These are phyloP conservation scores for Globisporangium yorkense DNA, from an alignment of 352 stramenopile genomes.

Conservation along the genomic window DNA sequence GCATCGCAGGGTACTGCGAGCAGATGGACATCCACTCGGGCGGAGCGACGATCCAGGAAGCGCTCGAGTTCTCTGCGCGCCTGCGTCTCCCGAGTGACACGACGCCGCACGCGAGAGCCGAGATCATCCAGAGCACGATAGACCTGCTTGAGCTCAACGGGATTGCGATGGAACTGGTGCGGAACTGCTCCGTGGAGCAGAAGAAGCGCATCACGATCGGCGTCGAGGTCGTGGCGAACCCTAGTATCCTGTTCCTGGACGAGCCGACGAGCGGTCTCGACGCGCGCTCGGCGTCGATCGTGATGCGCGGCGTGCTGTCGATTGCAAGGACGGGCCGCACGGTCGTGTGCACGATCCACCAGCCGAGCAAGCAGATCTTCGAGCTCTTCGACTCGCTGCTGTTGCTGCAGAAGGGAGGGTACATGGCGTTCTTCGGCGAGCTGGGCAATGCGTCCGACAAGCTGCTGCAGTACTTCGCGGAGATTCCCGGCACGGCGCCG, in stretches of 20 bases:
- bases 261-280: conserved; percentile 90
- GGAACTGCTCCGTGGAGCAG: conserved; percentile 76
- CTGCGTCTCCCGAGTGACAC: conserved; percentile 66
- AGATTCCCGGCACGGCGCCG: conserved; percentile 49
- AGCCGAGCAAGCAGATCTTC: conserved; percentile 89
- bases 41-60: conserved; percentile 70
- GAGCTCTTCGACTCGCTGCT: conserved; percentile 90
- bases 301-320: conserved; percentile 82
- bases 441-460: conserved; percentile 67
- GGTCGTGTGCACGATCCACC: conserved; percentile 90
- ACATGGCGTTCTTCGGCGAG: conserved; percentile 83
- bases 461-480: conserved; percentile 85
- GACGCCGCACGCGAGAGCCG: conserved; percentile 30
- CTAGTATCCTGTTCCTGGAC: conserved; percentile 92
- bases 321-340: conserved; percentile 70
- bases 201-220: conserved; percentile 93
- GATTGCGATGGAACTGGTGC: conserved; percentile 44
- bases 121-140: conserved; percentile 48
- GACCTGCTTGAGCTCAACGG: conserved; percentile 44
- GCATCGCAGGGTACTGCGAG: conserved; percentile 63
- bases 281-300: conserved; percentile 72
- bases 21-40: conserved; percentile 88
- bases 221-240: conserved; percentile 90
- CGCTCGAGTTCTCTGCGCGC: conserved; percentile 88
- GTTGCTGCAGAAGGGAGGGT: conserved; percentile 67